These are phyloP conservation scores for Aspergillus uvarum DNA, from an alignment of 2,329 filamentous ascomycete species.

Conservation along the genomic window DNA sequence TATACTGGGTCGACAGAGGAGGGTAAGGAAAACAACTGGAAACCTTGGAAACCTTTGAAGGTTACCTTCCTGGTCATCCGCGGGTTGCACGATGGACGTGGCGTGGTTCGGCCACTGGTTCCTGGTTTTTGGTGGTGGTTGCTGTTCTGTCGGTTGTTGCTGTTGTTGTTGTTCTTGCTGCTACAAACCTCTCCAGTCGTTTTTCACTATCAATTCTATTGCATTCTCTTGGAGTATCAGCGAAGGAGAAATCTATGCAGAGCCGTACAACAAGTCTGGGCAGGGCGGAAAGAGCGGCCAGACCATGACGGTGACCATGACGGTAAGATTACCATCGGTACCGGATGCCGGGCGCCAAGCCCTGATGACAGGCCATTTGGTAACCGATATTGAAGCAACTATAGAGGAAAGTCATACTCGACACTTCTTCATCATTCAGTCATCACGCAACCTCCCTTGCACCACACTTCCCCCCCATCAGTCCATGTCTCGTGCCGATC, in stretches of 20 bases:
- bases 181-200: background rate
- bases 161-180: background rate
- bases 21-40: background rate
- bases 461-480: background rate
- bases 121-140: background rate
- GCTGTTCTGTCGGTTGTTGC: background rate
- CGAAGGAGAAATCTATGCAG: background rate
- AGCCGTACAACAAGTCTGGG: background rate
- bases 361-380: background rate
- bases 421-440: background rate
- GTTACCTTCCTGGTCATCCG: background rate
- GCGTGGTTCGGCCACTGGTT: slow-evolving; percentile 2
- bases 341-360: background rate
- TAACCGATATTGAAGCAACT: background rate
- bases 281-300: background rate
- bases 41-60: no score
- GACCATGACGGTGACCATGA: background rate
- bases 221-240: background rate
- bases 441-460: background rate
- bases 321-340: background rate
- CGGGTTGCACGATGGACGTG: slow-evolving; percentile 4
- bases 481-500: slow-evolving; percentile 4
- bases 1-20: no score
- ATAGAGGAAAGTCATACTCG: no score
- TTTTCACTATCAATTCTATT: no score